Percentiles rank a stretch among this genome's conserved stretches.
phyloP scores from a whole-genome alignment of 2,329 filamentous ascomycete genomes.

The Cadophora gregata region DNA sequence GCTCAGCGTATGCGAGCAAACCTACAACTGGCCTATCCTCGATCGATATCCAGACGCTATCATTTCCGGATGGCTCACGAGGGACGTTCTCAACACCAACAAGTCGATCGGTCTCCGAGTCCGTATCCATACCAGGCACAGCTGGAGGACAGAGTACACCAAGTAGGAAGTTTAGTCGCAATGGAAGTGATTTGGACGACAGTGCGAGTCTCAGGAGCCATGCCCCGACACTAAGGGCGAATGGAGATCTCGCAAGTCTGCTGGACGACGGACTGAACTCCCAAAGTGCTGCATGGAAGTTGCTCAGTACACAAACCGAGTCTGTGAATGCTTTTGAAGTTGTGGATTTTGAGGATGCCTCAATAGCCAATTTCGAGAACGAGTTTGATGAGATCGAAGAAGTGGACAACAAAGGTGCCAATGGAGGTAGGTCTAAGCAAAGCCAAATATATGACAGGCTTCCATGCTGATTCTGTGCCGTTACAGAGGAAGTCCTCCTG shows the following conservation, averaged over 20 bases:
- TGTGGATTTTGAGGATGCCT: conserved; percentile 53
- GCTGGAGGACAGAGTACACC: conserved; percentile 36
- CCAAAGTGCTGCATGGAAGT: conserved; percentile 71
- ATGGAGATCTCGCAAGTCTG: conserved; percentile 80
- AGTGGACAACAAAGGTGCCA: conserved; percentile 56
- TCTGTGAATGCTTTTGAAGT: conserved; percentile 66
- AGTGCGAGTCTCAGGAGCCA: conserved; percentile 56
- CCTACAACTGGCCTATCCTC: conserved; percentile 87
- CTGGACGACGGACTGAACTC: conserved; percentile 73
- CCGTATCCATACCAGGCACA: conserved; percentile 38
- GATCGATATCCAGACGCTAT: conserved; percentile 79
- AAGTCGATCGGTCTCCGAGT: conserved; percentile 41
- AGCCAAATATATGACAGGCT: not conserved
- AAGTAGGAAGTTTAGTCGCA: conserved; percentile 42
- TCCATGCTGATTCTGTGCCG: conserved; percentile 31
- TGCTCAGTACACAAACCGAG: conserved; percentile 67
- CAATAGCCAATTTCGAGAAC: conserved; percentile 69
- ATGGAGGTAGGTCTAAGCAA: conserved; percentile 56
- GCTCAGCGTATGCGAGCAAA: conserved; percentile 56
- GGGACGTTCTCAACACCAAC: conserved; percentile 62
- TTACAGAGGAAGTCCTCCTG: conserved; percentile 54
- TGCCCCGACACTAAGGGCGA: conserved; percentile 55
- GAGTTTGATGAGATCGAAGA: conserved; percentile 82
- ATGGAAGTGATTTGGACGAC: conserved; percentile 56
- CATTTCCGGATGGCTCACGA: conserved; percentile 71